Conservation (phyloP, 345 rosid species). For the Mangifera indica region DNA sequence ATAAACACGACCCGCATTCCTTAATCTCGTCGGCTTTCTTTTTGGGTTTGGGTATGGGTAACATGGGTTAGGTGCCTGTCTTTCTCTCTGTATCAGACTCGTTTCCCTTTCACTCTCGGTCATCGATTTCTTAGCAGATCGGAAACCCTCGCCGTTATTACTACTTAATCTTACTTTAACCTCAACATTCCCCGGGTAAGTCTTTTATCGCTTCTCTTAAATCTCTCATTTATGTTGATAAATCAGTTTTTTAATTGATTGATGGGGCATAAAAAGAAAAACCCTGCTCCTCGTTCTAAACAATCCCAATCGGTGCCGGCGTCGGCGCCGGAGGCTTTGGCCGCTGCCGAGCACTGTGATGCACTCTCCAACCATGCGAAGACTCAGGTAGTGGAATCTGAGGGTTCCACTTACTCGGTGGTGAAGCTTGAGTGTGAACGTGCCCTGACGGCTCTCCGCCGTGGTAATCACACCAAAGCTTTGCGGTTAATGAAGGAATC, state of each 20-base stretch:
- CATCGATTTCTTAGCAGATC: conserved; percentile 46
- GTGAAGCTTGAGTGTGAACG: conserved; percentile 83
- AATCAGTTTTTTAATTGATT: conserved; percentile 21
- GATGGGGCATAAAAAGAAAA: conserved; percentile 88
- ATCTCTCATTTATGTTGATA: conserved; percentile 22
- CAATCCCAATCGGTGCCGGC: conserved; percentile 33
- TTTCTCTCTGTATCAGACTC: background rate
- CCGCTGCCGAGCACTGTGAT: conserved; percentile 27
- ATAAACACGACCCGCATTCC: background rate
- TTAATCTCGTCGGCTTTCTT: conserved; percentile 7
- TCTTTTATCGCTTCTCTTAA: conserved; percentile 3
- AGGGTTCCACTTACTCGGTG: conserved; percentile 34
- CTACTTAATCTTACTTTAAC: conserved; percentile 24
- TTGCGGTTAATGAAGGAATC: conserved; percentile 83
- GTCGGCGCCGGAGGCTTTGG: conserved; percentile 24
- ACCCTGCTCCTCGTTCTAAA: conserved; percentile 56
- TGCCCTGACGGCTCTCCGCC: conserved; percentile 70
- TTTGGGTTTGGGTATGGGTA: too few species aligned
- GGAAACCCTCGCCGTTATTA: conserved; percentile 16
- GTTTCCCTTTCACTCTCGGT: conserved; percentile 14
- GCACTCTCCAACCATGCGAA: conserved; percentile 9
- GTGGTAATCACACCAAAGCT: conserved; percentile 87
- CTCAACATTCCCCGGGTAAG: conserved; percentile 29
- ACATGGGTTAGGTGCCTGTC: conserved; percentile 13
- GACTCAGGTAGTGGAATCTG: conserved; percentile 35